phyloP scores from a whole-genome alignment of 345 rosid species.

The Stellera chamaejasme region DNA sequence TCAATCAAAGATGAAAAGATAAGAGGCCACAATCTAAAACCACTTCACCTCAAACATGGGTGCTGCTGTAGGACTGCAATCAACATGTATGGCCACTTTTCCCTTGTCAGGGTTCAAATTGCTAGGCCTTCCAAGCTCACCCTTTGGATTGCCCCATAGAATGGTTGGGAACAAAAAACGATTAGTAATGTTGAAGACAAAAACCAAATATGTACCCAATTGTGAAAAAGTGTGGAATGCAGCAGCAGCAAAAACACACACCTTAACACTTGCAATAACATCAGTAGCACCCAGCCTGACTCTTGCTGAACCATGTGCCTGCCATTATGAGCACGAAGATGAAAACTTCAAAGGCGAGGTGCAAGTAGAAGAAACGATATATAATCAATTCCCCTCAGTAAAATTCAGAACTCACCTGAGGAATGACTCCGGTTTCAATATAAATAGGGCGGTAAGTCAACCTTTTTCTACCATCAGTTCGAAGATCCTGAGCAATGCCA shows the following conservation, averaged over 20 bases:
- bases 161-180: too few relatives aligned
- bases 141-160: too few relatives aligned
- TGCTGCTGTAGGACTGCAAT: conserved; percentile 85
- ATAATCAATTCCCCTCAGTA: too few relatives aligned
- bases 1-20: conserved; percentile 1
- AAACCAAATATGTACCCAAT: not conserved
- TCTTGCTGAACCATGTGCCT: conserved; percentile 95
- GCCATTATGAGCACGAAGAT: conserved; percentile 6
- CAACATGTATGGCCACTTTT: conserved; percentile 64
- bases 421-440: conserved; percentile 80
- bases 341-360: not conserved
- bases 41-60: conserved; percentile 70
- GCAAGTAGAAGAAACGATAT: not conserved
- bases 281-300: conserved; percentile 73
- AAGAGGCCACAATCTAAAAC: conserved; percentile 1
- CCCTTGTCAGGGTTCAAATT: conserved; percentile 69
- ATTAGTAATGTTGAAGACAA: not conserved
- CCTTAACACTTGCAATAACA: conserved; percentile 96
- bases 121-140: conserved; percentile 80
- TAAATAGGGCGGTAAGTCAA: conserved; percentile 52
- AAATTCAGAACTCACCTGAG: conserved; percentile 42
- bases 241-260: conserved; percentile 14
- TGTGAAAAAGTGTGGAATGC: not conserved
- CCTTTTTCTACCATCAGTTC: conserved; percentile 71
- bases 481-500: conserved; percentile 81